phyloP scores from a whole-genome alignment of 495 filamentous ascomycete species.

The Aspergillus indologenus region DNA sequence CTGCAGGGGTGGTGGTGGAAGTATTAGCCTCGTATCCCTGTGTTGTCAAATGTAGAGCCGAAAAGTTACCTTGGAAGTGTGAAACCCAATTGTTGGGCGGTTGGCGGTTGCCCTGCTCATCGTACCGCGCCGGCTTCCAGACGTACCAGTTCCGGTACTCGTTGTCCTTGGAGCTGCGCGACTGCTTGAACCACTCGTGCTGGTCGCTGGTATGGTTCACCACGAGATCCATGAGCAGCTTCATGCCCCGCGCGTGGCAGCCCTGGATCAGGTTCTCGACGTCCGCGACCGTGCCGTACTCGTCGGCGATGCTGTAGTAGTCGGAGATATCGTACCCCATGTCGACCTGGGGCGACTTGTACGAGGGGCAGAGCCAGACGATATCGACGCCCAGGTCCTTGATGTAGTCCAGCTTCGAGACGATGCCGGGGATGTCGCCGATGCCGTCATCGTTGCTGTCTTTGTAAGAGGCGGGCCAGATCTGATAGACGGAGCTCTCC shows the following conservation, averaged over 20 bases:
- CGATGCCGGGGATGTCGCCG: constrained; percentile 66
- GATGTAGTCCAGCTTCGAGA: constrained; percentile 64
- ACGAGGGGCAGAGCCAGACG: constrained; percentile 68
- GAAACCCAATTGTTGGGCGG: constrained; percentile 71
- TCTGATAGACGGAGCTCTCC: constrained; percentile 62
- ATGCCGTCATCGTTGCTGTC: constrained; percentile 67
- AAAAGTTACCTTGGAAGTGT: constrained; percentile 50
- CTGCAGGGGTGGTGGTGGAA: constrained; percentile 17
- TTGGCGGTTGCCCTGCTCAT: constrained; percentile 54
- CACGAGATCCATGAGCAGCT: constrained; percentile 69
- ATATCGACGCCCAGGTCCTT: constrained; percentile 60
- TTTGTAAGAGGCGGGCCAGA: constrained; percentile 65
- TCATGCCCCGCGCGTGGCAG: constrained; percentile 59
- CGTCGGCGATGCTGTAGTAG: constrained; percentile 59
- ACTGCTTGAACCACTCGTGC: constrained; percentile 72
- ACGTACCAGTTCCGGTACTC: constrained; percentile 72
- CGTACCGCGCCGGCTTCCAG: constrained; percentile 61
- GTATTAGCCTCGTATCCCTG: background rate
- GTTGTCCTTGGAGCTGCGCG: constrained; percentile 54
- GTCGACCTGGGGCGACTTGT: constrained; percentile 61
- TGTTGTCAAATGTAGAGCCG: background rate
- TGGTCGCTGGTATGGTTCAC: constrained; percentile 79
- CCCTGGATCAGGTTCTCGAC: constrained; percentile 61
- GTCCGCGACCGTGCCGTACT: constrained; percentile 62
- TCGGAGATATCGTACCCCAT: constrained; percentile 68